phyloP scores from a whole-genome alignment of 179 eudicot genomes.

The Beta lomatogona region DNA sequence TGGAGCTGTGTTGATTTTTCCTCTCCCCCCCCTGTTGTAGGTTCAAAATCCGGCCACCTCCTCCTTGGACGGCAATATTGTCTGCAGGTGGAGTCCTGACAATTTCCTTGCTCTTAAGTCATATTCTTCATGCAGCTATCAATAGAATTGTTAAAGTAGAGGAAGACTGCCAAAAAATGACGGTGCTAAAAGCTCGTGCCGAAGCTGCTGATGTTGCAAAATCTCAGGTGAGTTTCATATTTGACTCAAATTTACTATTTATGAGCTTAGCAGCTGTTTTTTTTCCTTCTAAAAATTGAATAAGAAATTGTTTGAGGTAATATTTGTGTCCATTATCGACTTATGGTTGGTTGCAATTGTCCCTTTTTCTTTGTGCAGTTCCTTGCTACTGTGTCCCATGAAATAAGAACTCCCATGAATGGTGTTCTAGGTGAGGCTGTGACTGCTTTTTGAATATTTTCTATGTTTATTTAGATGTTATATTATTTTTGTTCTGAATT shows the following conservation, averaged over 20 bases:
- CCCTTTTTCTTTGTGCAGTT: slow-evolving; percentile 56
- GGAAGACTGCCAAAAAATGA: slow-evolving; percentile 60
- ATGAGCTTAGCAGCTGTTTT: neutral
- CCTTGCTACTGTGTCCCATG: slow-evolving; percentile 98
- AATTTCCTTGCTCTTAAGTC: slow-evolving; percentile 62
- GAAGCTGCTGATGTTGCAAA: slow-evolving; percentile 97
- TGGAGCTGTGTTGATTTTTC: neutral
- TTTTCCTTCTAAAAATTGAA: too few species aligned
- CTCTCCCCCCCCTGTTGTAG: slow-evolving; percentile 35
- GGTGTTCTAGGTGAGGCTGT: slow-evolving; percentile 80
- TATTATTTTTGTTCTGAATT: slow-evolving; percentile 13
- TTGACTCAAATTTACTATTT: neutral
- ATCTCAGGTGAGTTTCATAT: slow-evolving; percentile 60
- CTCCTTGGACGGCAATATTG: slow-evolving; percentile 72
- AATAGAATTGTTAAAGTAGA: slow-evolving; percentile 65
- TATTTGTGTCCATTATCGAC: neutral
- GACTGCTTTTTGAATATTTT: neutral
- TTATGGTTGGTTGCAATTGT: slow-evolving; percentile 4
- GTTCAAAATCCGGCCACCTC: slow-evolving; percentile 69
- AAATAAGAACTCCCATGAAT: slow-evolving; percentile 96
- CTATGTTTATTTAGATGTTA: neutral
- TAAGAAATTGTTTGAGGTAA: neutral
- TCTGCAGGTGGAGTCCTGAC: slow-evolving; percentile 52
- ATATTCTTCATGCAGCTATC: slow-evolving; percentile 66
- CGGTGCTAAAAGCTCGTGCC: slow-evolving; percentile 74